Conservation (phyloP, 108 stramenopile species). For the Parietichytrium sp. region DNA sequence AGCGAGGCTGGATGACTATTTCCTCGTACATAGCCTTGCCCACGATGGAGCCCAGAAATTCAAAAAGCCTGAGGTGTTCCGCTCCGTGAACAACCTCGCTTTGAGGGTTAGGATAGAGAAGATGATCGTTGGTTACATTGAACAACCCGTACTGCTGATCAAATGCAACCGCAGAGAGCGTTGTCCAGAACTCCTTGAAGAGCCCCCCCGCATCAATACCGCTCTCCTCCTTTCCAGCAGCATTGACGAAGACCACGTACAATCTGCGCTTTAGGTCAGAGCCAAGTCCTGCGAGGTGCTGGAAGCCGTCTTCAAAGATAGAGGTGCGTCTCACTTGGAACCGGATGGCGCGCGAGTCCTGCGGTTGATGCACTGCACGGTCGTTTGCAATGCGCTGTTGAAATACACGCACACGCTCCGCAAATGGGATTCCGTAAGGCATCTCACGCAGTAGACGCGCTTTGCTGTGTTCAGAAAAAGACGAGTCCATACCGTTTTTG, state of each 20-base stretch:
- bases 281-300: constrained; percentile 71
- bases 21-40: constrained; percentile 91
- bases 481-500: constrained; percentile 42
- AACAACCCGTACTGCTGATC: constrained; percentile 87
- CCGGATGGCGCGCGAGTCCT: constrained; percentile 54
- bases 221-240: constrained; percentile 50
- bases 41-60: constrained; percentile 86
- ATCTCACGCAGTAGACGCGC: constrained; percentile 72
- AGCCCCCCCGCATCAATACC: constrained; percentile 97
- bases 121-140: constrained; percentile 70
- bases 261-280: neutral
- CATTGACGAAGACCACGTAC: constrained; percentile 42
- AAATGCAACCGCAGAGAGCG: constrained; percentile 80
- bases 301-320: constrained; percentile 73
- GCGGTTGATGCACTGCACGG: constrained; percentile 2
- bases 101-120: constrained; percentile 88
- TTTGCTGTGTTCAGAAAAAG: constrained; percentile 66
- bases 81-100: constrained; percentile 69
- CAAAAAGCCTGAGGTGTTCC: constrained; percentile 76
- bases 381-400: constrained; percentile 77
- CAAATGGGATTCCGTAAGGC: constrained; percentile 80
- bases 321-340: constrained; percentile 74
- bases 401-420: constrained; percentile 76
- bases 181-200: constrained; percentile 93
- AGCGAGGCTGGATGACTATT: constrained; percentile 90